phyloP scores from a whole-genome alignment of 2,329 filamentous ascomycete species.

The Pyrenophora tritici-repentis region DNA sequence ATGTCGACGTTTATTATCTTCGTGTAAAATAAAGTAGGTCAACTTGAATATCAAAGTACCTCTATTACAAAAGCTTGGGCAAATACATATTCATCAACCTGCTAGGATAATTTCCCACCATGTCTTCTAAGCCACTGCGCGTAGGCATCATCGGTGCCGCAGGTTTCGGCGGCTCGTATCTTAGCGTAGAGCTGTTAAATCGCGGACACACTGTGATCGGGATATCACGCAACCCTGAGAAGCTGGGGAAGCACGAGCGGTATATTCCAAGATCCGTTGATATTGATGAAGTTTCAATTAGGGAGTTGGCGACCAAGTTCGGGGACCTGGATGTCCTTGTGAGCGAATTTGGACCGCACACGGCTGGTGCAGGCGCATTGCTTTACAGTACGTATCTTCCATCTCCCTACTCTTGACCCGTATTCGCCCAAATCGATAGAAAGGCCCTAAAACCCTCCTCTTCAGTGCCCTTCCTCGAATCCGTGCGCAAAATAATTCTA shows the following conservation, averaged over 20 bases:
- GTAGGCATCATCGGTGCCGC: slow-evolving; percentile 43
- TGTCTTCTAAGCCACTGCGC: slow-evolving; percentile 13
- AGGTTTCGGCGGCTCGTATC: slow-evolving; percentile 44
- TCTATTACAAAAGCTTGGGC: no score
- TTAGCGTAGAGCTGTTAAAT: slow-evolving; percentile 40
- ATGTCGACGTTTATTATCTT: no score
- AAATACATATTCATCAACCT: no score
- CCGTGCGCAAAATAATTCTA: slow-evolving; percentile 40
- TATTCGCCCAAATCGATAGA: neutral
- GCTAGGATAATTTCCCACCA: neutral
- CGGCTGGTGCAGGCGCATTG: slow-evolving; percentile 31
- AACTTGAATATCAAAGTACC: no score
- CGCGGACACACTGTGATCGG: slow-evolving; percentile 43
- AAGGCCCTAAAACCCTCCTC: neutral
- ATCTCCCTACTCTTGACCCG: no score
- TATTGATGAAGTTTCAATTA: slow-evolving; percentile 29
- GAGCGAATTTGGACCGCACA: slow-evolving; percentile 43
- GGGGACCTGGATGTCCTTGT: slow-evolving; percentile 39
- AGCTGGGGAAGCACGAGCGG: slow-evolving; percentile 36
- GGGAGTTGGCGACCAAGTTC: slow-evolving; percentile 34
- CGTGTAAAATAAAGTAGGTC: no score
- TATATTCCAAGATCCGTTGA: slow-evolving; percentile 38
- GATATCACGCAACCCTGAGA: slow-evolving; percentile 41
- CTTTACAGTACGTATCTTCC: slow-evolving; percentile 34
- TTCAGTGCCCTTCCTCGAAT: slow-evolving; percentile 43